phyloP scores from a whole-genome alignment of 1,139 yeast species.

The Magnusiomyces ingens region DNA sequence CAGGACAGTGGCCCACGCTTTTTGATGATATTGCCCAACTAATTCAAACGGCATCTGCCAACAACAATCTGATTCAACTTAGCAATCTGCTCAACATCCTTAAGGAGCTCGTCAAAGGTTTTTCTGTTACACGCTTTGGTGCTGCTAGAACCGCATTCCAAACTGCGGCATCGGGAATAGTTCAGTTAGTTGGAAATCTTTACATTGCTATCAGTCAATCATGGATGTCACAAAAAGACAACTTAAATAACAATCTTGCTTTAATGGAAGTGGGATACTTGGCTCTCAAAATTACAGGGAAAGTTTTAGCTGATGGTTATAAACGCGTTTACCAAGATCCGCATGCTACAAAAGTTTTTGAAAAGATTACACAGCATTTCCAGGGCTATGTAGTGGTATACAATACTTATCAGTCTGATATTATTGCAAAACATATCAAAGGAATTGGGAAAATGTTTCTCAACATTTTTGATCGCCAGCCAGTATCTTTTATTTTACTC shows the following conservation, averaged over 20 bases:
- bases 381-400: conserved; percentile 49
- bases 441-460: conserved; percentile 72
- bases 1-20: conserved; percentile 74
- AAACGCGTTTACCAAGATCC: conserved; percentile 59
- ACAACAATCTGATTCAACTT: conserved; percentile 45
- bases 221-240: conserved; percentile 42
- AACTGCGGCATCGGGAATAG: conserved; percentile 55
- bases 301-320: conserved; percentile 71
- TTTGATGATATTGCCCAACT: conserved; percentile 57
- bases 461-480: conserved; percentile 49
- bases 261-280: conserved; percentile 68
- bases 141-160: conserved; percentile 75
- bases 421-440: conserved; percentile 62
- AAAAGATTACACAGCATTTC: conserved; percentile 52
- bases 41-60: conserved; percentile 37
- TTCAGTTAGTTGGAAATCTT: conserved; percentile 51
- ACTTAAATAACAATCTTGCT: conserved; percentile 26
- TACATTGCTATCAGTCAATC: conserved; percentile 54
- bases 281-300: conserved; percentile 64
- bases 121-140: conserved; percentile 76
- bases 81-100: conserved; percentile 60
- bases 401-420: conserved; percentile 45
- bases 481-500: conserved; percentile 65
- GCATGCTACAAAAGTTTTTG: conserved; percentile 55
- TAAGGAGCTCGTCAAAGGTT: conserved; percentile 68